Conservation (phyloP, 768 basidiomycete species). For the Polyporus arcularius region DNA sequence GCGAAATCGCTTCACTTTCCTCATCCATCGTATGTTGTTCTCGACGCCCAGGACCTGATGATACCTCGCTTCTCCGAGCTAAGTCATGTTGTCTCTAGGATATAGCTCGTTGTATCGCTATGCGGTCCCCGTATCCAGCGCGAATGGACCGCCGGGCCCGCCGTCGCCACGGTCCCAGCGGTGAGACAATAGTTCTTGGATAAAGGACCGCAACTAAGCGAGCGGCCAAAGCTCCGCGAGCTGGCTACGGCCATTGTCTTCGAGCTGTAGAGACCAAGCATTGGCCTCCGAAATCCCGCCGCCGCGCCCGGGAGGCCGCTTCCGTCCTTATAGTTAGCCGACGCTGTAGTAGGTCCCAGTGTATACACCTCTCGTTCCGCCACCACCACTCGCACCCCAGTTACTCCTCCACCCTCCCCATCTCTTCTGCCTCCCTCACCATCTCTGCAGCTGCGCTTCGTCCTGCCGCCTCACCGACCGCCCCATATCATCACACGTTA, state of each 20-base stretch:
- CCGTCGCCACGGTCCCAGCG: background rate
- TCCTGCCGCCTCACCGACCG: background rate
- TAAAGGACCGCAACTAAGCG: background rate
- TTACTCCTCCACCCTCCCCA: background rate
- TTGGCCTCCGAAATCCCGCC: background rate
- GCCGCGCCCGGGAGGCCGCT: background rate
- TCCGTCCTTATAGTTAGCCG: background rate
- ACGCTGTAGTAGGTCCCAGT: background rate
- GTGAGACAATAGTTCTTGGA: background rate
- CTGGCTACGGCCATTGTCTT: background rate
- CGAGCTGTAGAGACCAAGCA: background rate
- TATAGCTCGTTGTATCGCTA: too few species aligned
- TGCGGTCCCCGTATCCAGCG: background rate
- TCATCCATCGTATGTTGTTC: too few species aligned
- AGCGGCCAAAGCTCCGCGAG: background rate
- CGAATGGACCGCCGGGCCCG: background rate
- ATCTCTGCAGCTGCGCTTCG: background rate
- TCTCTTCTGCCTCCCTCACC: background rate
- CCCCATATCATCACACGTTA: background rate
- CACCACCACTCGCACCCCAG: background rate
- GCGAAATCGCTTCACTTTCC: too few species aligned
- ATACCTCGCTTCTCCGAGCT: too few species aligned
- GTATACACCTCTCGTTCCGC: background rate
- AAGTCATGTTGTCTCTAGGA: too few species aligned
- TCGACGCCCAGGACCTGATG: too few species aligned